A percentile compares a stretch with the other conserved stretches of the same genome.
These are phyloP conservation scores for Gastrodia elata DNA, from an alignment of 106 monocot genomes.

Conservation along the genomic window DNA sequence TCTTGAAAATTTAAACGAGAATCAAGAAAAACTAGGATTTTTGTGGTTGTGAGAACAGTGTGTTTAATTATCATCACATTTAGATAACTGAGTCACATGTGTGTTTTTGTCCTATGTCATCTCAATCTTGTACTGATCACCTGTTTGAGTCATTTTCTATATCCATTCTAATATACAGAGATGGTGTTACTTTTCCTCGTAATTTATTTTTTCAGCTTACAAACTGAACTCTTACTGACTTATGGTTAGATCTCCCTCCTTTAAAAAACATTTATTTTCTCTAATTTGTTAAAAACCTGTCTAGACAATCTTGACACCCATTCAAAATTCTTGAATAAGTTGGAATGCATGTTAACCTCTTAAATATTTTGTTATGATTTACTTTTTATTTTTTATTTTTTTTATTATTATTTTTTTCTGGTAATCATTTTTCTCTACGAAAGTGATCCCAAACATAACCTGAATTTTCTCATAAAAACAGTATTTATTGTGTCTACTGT, in stretches of 20 bases:
- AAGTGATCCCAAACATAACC: neutral
- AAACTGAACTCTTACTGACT: neutral
- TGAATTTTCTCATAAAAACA: neutral
- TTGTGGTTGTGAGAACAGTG: neutral
- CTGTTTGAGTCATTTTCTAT: neutral
- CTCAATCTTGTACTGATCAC: neutral
- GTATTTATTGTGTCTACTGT: neutral
- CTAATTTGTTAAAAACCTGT: too few relatives aligned
- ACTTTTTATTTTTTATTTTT: too few relatives aligned
- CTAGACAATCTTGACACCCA: neutral
- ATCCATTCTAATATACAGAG: neutral
- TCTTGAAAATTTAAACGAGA: neutral
- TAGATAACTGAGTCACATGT: neutral
- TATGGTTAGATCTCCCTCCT: neutral
- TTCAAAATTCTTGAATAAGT: neutral
- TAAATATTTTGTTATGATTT: neutral
- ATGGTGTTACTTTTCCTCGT: neutral
- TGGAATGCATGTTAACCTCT: neutral
- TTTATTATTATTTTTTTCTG: neutral
- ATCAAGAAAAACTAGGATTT: neutral
- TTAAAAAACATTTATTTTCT: neutral
- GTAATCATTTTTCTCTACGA: neutral
- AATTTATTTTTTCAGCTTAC: neutral
- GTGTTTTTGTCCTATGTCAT: neutral
- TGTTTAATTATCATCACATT: neutral